Evolutionary conservation across 176 grass and related monocot species (phyloP), one percentile per base, ranked within the genome.

Genomic region (Areca catechu): DNA sequence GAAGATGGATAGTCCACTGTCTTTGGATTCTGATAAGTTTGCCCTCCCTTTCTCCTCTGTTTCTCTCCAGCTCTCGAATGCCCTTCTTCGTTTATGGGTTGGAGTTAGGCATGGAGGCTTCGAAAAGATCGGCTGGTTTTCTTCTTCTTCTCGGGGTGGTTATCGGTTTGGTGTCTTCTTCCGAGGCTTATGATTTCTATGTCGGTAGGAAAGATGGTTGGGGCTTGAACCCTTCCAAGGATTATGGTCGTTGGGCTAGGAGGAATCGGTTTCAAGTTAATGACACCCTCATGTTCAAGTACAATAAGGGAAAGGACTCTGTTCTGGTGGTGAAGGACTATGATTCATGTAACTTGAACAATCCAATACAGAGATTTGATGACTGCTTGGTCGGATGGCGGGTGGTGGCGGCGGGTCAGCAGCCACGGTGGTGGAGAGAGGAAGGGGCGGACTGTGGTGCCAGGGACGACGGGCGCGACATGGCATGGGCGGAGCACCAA

Each of bases 231-330:
- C 92, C 92, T 22, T 48, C 77, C 23, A 83, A 97, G 75, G 91
- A 78, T 60, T 97, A 91, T 56, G 73, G 72, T 61, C 71, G 82
- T 54, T 97, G 92, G 92, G 80, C 86, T 17, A 72, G 24, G 29
- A 85, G 71, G 65, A 82, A 62, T 77, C 55, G 92, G 20, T 97
- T 97, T 66, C 84, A 84, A 48, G 72, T 84, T 66, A 78, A 88
- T 60, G 86, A 97, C 68, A 85, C 75, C 49, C 63, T 97, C 29
- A 79, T 88, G 58, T 89, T 89, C 52, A 78, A 64, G 21, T 79
- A 82, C 71, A 76, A 61, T 48, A 79, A 63, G 17, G 79, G 72
- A 1, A 23, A 15, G 16, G 71, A 79, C 57, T 77, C 79, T 1
- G 79, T 80, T 59, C 49, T 79, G 15, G 62, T 75, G 1, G 75